Percentiles rank a stretch among this genome's conserved stretches.
Conservation (phyloP, 2,329 filamentous ascomycete genomes). For the Fusarium sp. region DNA sequence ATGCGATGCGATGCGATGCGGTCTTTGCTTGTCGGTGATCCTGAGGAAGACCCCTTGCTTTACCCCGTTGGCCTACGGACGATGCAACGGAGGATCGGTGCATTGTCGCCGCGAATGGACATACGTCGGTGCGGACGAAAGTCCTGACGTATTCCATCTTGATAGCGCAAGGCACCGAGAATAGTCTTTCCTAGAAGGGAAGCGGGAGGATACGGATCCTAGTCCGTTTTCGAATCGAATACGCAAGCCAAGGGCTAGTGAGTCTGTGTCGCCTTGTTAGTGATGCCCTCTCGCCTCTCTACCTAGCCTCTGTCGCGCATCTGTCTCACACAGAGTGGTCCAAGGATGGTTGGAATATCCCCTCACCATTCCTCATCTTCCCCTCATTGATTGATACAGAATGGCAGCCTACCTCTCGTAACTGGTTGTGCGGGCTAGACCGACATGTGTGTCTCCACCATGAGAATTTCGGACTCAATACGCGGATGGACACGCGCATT, state of each 20-base stretch:
- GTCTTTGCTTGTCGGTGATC: not conserved
- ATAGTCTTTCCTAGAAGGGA: not conserved
- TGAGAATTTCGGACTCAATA: not conserved
- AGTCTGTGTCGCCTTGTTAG: constrained; percentile 15
- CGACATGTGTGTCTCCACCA: not conserved
- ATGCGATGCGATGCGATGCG: not conserved
- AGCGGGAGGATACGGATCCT: constrained; percentile 7
- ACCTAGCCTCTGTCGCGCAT: not conserved
- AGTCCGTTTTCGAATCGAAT: constrained; percentile 13
- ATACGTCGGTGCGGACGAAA: not conserved
- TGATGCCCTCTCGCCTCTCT: not conserved
- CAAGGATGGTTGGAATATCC: not conserved
- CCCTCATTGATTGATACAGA: not conserved
- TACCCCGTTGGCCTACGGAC: not conserved
- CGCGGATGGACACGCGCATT: not conserved
- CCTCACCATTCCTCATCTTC: not conserved
- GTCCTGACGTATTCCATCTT: constrained; percentile 29
- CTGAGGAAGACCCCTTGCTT: not conserved
- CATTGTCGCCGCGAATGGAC: not conserved
- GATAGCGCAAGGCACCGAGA: constrained; percentile 28
- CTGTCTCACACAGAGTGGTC: constrained; percentile 17
- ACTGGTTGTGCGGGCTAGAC: not conserved
- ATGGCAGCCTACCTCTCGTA: not conserved
- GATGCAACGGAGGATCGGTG: not conserved
- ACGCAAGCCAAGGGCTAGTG: constrained; percentile 32